Evolutionary conservation across 2,329 filamentous ascomycete species (phyloP), one percentile per base, ranked within the genome.

Genomic region (Colletotrichum shisoi): DNA sequence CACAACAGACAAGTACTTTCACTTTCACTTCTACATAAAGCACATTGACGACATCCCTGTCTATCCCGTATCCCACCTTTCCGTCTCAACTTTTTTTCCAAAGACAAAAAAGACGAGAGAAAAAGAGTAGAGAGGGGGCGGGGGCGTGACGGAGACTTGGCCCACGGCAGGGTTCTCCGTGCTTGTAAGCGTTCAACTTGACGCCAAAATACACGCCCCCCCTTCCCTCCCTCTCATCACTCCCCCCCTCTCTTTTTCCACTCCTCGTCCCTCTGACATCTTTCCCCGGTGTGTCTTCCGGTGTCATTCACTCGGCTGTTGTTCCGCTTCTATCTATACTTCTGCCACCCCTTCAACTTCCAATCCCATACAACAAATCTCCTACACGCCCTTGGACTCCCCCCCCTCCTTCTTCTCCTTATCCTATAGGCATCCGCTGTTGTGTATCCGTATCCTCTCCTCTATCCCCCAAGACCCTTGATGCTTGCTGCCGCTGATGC

Each of bases 361-460:
- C 40, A 31, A 48, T 48, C 40, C 31, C 48, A 48, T 58, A 27
- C 59, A 57, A 46, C 60, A 17, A 34, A 31, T 17, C 63, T 45
- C 45, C 31, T 51, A 27, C 45, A 57, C 51, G 39, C 63, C 48
- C 9, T 27, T 54, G 31, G 42, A 44, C 46, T 59, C 64, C 24
- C 9, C 53, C 27, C 24, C 37, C 57, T 19, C 37, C 44, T 62
- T 44, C 17, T 19, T 19, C 42, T 46, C 31, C 31, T 57, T 45
- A 40, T 67, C 52, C 60, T 67, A 34, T 54, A 67, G 48, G 60
- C 64, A 58, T 51, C 40, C 64, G 64, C 64, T 59, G 64, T 54
- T 53, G 46, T 63, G 42, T 54, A 40, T 67, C 61, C 52, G 42
- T 54, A 40, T 67, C 61, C 52, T 27, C 63, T 17, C 44, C 31